Evolutionary conservation across 441 rosid genomes (phyloP).

Genomic region (Populus tomentosa): DNA sequence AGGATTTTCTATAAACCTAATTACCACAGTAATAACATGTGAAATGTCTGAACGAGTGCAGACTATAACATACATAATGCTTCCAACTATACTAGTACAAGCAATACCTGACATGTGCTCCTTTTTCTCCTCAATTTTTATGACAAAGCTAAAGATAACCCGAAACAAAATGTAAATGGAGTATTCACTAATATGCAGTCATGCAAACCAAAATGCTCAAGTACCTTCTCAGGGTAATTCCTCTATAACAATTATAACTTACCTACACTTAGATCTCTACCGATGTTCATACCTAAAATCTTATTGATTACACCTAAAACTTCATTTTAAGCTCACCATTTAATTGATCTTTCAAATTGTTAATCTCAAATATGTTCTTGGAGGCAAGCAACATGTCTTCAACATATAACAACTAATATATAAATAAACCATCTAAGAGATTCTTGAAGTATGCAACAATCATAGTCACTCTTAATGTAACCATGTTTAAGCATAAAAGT

Average conservation of each 20-base stretch:
- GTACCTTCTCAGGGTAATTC: not conserved
- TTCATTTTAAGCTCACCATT: not conserved
- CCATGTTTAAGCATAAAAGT: not conserved
- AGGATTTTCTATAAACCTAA: not conserved
- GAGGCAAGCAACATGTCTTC: too few relatives aligned
- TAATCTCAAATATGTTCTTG: not conserved
- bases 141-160: not conserved
- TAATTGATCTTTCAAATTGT: not conserved
- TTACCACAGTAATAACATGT: not conserved
- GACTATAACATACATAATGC: not conserved
- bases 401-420: too few relatives aligned
- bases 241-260: not conserved
- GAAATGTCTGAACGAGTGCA: not conserved
- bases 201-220: not conserved
- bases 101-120: not conserved
- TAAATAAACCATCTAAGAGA: not conserved
- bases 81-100: not conserved
- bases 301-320: not conserved
- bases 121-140: not conserved
- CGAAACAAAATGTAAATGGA: not conserved
- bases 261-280: not conserved
- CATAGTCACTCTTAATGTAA: not conserved
- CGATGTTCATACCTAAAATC: slow-evolving; percentile 1
- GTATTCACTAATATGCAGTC: not conserved
- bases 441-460: not conserved